A percentile compares a stretch with the other conserved stretches of the same genome.
Conservation (phyloP, 305 asterid species). For the Caryopteris hybrid region DNA sequence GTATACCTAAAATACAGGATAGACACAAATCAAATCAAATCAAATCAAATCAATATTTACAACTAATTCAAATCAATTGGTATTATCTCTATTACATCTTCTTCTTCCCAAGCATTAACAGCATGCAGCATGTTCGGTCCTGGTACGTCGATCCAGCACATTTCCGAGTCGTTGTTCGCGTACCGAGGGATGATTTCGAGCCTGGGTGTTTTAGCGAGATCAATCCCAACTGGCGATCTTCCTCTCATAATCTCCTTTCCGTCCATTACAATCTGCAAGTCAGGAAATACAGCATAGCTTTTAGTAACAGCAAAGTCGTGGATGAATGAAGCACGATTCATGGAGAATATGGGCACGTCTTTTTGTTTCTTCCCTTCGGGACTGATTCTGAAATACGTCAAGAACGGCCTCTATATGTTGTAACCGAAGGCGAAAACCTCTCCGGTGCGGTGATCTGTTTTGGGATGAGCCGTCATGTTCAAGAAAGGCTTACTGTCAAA, state of each 20-base stretch:
- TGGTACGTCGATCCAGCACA: slow-evolving; percentile 42
- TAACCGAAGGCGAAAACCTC: slow-evolving; percentile 43
- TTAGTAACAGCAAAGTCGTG: slow-evolving; percentile 54
- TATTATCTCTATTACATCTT: too few relatives aligned
- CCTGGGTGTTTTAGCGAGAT: slow-evolving; percentile 26
- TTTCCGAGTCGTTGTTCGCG: slow-evolving; percentile 14
- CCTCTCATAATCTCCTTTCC: slow-evolving; percentile 32
- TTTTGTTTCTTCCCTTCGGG: neutral
- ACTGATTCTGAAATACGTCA: slow-evolving; percentile 28
- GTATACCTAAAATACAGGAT: too few relatives aligned
- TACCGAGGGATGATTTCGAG: slow-evolving; percentile 42
- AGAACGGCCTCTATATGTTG: slow-evolving; percentile 33
- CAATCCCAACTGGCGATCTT: slow-evolving; percentile 25
- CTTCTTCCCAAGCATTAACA: slow-evolving; percentile 60
- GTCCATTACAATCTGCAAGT: slow-evolving; percentile 36
- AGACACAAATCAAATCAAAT: too few relatives aligned
- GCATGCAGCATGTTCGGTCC: slow-evolving; percentile 47
- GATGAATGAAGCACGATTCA: slow-evolving; percentile 19
- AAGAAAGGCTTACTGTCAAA: slow-evolving; percentile 9
- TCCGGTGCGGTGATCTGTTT: slow-evolving; percentile 29
- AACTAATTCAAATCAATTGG: too few relatives aligned
- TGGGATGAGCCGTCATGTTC: slow-evolving; percentile 63
- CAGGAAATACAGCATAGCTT: slow-evolving; percentile 32
- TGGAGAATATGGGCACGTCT: slow-evolving; percentile 37
- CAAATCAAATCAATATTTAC: too few relatives aligned